Evolutionary conservation across 495 filamentous ascomycete genomes (phyloP).

Genomic region (Cercophora sp.): DNA sequence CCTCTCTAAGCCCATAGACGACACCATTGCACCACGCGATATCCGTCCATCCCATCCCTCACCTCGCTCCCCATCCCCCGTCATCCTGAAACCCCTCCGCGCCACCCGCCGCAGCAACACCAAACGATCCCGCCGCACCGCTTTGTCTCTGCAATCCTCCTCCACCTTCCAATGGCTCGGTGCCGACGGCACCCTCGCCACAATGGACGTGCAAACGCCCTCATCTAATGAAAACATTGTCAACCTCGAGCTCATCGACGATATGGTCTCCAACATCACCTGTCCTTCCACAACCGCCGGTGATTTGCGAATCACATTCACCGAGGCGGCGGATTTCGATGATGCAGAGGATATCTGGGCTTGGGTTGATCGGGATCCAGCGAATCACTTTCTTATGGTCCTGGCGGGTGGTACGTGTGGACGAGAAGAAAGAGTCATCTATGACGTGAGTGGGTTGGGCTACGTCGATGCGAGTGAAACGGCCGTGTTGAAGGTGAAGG

Average conservation of each 20-base stretch:
- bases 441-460: slow-evolving; percentile 7
- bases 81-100: slow-evolving; percentile 13
- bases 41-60: background rate
- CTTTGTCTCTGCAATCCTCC: slow-evolving; percentile 7
- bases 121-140: slow-evolving; percentile 8
- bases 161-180: slow-evolving; percentile 17
- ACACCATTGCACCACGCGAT: background rate
- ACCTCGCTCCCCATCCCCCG: background rate
- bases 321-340: slow-evolving; percentile 15
- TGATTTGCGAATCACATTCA: slow-evolving; percentile 9
- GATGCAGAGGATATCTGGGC: slow-evolving; percentile 19
- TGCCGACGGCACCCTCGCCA: slow-evolving; percentile 16
- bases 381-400: slow-evolving; percentile 18
- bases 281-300: slow-evolving; percentile 6
- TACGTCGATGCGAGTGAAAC: slow-evolving; percentile 17
- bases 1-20: background rate
- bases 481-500: slow-evolving; percentile 13
- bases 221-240: slow-evolving; percentile 14
- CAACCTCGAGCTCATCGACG: slow-evolving; percentile 20
- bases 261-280: slow-evolving; percentile 8
- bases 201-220: slow-evolving; percentile 10
- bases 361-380: slow-evolving; percentile 17
- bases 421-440: slow-evolving; percentile 8
- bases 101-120: slow-evolving; percentile 6
- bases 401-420: slow-evolving; percentile 17